Evolutionary conservation across 2,329 filamentous ascomycete genomes (phyloP).

Genomic region (Colletotrichum tamarilloi): DNA sequence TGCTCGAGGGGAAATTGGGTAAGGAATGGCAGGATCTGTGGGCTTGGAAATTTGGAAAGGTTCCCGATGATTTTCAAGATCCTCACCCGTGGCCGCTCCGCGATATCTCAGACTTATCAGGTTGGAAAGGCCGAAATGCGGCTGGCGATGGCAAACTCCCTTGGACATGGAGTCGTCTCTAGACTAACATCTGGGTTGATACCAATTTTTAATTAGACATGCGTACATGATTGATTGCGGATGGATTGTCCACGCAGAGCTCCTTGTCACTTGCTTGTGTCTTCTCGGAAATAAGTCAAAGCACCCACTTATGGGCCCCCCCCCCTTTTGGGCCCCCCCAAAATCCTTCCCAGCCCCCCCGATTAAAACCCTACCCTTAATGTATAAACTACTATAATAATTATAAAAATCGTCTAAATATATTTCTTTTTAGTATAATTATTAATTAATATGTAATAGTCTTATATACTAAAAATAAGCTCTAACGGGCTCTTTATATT

Average conservation of each 20-base stretch:
- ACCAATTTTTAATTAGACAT: background rate
- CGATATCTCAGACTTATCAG: constrained; percentile 37
- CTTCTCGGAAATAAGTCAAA: background rate
- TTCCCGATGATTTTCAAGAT: constrained; percentile 36
- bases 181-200: background rate
- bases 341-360: too few relatives aligned
- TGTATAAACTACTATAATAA: too few relatives aligned
- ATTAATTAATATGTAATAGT: too few relatives aligned
- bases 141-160: constrained; percentile 36
- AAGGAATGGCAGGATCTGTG: constrained; percentile 53
- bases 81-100: constrained; percentile 38
- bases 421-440: too few relatives aligned
- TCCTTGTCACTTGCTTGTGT: background rate
- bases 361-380: too few relatives aligned
- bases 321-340: too few relatives aligned
- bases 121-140: constrained; percentile 37
- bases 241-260: background rate
- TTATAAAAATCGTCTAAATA: too few relatives aligned
- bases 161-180: constrained; percentile 38
- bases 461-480: too few relatives aligned
- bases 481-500: too few relatives aligned
- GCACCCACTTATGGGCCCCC: too few relatives aligned
- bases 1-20: constrained; percentile 54
- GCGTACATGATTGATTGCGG: too few relatives aligned
- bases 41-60: constrained; percentile 41